Evolutionary conservation across 495 filamentous ascomycete species (phyloP).

Genomic region (Bacidia gigantensis): DNA sequence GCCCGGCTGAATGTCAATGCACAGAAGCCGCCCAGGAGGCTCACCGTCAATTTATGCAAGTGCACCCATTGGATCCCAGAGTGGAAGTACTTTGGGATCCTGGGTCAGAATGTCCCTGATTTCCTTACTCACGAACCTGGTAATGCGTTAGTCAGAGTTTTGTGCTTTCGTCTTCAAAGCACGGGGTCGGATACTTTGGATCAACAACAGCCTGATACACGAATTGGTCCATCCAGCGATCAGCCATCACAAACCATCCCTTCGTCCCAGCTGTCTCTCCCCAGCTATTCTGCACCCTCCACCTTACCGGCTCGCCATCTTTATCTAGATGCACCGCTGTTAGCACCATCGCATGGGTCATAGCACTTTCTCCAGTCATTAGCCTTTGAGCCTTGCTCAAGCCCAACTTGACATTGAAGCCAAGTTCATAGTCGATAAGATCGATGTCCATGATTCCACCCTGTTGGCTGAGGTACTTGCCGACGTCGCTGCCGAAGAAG

Average conservation of each 20-base stretch:
- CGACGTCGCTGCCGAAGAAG: constrained; percentile 83
- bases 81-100: constrained; percentile 53
- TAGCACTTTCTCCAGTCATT: constrained; percentile 53
- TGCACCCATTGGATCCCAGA: constrained; percentile 85
- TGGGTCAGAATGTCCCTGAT: constrained; percentile 54
- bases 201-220: constrained; percentile 81
- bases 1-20: neutral
- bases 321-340: constrained; percentile 64
- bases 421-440: constrained; percentile 61
- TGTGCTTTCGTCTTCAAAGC: neutral
- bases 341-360: constrained; percentile 89
- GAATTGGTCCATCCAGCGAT: constrained; percentile 80
- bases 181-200: constrained; percentile 25
- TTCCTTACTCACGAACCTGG: constrained; percentile 44
- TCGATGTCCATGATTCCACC: constrained; percentile 66
- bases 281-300: constrained; percentile 83
- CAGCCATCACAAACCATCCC: constrained; percentile 79
- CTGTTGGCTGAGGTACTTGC: constrained; percentile 52
- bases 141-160: neutral
- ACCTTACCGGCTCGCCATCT: constrained; percentile 51
- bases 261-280: constrained; percentile 49
- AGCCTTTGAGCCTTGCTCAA: constrained; percentile 62
- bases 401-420: constrained; percentile 57
- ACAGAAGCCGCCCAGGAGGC: neutral
- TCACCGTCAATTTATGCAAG: constrained; percentile 39